Evolutionary conservation across 2,329 filamentous ascomycete genomes (phyloP).

Genomic region (Fusarium globosum): DNA sequence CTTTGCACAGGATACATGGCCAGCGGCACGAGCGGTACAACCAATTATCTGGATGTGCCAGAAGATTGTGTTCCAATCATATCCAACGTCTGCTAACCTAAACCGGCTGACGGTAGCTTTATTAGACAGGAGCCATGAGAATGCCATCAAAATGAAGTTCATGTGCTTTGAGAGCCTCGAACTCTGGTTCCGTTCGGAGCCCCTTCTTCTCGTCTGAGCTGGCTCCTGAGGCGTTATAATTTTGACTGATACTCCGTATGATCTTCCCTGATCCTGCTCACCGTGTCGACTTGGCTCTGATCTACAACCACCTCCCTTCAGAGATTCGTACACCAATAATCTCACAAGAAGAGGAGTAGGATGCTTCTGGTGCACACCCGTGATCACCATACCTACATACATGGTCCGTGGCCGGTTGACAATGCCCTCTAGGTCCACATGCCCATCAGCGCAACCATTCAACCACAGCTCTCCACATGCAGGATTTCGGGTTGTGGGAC

Average conservation of each 20-base stretch:
- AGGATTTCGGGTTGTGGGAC: constrained; percentile 41
- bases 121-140: constrained; percentile 1
- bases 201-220: constrained; percentile 16
- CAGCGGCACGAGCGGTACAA: constrained; percentile 17
- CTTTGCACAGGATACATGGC: neutral
- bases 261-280: neutral
- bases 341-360: constrained; percentile 3
- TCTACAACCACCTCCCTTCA: constrained; percentile 24
- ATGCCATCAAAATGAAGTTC: constrained; percentile 1
- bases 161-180: neutral
- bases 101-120: neutral
- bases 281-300: constrained; percentile 12
- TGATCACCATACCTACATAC: constrained; percentile 35
- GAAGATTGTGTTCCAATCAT: constrained; percentile 1
- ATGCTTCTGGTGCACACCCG: constrained; percentile 31
- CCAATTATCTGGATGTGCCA: constrained; percentile 13
- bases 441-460: constrained; percentile 35
- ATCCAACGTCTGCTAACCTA: neutral
- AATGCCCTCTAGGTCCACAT: constrained; percentile 45
- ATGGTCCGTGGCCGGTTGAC: constrained; percentile 36
- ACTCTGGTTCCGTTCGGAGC: constrained; percentile 1
- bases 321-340: constrained; percentile 4
- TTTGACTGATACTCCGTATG: neutral
- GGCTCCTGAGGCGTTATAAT: constrained; percentile 21
- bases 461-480: constrained; percentile 6